Percentiles rank a stretch among this genome's conserved stretches.
Evolutionary conservation across 108 stramenopile species (phyloP).

Genomic region (Conticribra weissflogii): DNA sequence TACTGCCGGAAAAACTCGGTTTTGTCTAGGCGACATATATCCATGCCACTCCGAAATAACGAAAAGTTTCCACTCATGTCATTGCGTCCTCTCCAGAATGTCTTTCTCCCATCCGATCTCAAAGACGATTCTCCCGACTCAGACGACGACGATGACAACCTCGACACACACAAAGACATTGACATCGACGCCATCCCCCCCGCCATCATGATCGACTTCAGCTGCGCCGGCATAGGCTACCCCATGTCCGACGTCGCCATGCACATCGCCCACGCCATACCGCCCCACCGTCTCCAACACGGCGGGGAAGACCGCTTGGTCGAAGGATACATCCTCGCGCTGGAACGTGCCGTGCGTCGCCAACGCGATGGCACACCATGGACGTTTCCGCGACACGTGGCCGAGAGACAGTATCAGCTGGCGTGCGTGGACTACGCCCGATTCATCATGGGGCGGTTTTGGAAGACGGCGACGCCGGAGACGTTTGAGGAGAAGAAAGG

Average conservation of each 20-base stretch:
- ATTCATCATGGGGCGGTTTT: constrained; percentile 54
- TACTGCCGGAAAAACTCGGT: too few relatives aligned
- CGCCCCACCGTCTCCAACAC: constrained; percentile 53
- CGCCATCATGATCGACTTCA: constrained; percentile 78
- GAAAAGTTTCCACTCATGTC: too few relatives aligned
- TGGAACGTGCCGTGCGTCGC: constrained; percentile 42
- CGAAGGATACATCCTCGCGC: constrained; percentile 52
- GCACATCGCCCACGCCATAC: constrained; percentile 72
- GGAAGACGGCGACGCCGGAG: constrained; percentile 41
- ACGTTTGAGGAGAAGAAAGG: constrained; percentile 60
- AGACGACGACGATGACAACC: neutral
- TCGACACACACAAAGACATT: neutral
- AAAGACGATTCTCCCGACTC: too few relatives aligned
- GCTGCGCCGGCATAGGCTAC: constrained; percentile 73
- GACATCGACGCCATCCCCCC: neutral
- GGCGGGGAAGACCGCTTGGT: constrained; percentile 66
- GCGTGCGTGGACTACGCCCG: constrained; percentile 68
- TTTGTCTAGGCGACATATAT: too few relatives aligned
- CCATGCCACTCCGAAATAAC: too few relatives aligned
- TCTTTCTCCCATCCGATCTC: too few relatives aligned
- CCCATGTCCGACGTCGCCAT: constrained; percentile 63
- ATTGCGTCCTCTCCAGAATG: too few relatives aligned
- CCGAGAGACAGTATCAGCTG: constrained; percentile 71
- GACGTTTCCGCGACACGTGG: constrained; percentile 54
- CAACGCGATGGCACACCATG: neutral